phyloP scores from a whole-genome alignment of 78 protist genomes.

The Emiliania huxleyi region DNA sequence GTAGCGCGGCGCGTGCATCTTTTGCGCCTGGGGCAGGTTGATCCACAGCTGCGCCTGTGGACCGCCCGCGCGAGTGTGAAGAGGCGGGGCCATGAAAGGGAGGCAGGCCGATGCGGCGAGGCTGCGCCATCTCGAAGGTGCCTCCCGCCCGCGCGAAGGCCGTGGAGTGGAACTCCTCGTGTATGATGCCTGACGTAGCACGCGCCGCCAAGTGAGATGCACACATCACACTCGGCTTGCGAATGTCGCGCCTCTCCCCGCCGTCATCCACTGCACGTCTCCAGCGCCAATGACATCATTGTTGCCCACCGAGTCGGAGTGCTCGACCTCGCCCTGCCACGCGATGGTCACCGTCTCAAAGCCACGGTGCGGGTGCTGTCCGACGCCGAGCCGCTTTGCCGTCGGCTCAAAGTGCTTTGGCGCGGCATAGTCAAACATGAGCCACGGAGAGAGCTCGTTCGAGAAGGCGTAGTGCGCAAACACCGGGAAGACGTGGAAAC shows the following conservation, averaged over 20 bases:
- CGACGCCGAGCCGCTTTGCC: constrained; percentile 39
- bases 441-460: neutral
- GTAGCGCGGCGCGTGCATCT: constrained; percentile 80
- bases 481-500: constrained; percentile 31
- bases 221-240: too few relatives aligned
- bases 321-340: constrained; percentile 61
- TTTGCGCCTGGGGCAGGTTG: constrained; percentile 64
- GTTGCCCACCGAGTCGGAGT: constrained; percentile 59
- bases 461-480: neutral
- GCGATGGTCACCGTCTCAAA: constrained; percentile 83
- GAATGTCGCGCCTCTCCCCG: too few relatives aligned
- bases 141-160: constrained; percentile 11
- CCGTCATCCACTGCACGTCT: constrained; percentile 80
- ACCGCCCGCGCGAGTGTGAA: too few relatives aligned
- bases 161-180: constrained; percentile 55
- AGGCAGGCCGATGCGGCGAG: too few relatives aligned
- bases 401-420: neutral
- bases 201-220: too few relatives aligned
- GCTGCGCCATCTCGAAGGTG: neutral
- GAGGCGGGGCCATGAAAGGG: too few relatives aligned
- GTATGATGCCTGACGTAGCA: constrained; percentile 83
- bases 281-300: neutral
- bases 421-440: constrained; percentile 44
- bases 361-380: constrained; percentile 84
- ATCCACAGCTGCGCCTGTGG: constrained; percentile 87